phyloP scores from a whole-genome alignment of 495 filamentous ascomycete genomes.

The Podospora tetraspora region DNA sequence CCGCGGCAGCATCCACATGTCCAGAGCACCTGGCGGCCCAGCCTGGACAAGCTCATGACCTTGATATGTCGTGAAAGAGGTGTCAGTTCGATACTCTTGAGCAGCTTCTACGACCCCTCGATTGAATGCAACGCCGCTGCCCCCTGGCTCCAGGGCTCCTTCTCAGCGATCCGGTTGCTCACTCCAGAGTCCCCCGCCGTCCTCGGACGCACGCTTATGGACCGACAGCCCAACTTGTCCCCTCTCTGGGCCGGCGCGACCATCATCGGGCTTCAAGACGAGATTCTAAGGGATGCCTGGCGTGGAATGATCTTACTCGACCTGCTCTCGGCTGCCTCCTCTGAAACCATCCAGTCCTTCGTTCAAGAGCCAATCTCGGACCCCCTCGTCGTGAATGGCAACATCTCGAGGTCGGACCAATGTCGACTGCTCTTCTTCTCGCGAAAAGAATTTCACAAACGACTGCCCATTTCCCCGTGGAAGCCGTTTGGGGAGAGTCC shows the following conservation, averaged over 20 bases:
- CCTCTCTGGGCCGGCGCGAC: constrained; percentile 16
- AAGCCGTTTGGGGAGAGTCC: constrained; percentile 12
- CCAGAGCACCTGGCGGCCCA: too few species aligned
- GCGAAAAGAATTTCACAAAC: constrained; percentile 8
- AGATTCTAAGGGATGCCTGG: constrained; percentile 7
- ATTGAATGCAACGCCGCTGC: constrained; percentile 19
- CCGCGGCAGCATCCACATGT: neutral
- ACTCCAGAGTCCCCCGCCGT: constrained; percentile 2
- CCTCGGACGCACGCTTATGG: constrained; percentile 18
- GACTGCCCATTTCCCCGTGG: constrained; percentile 19
- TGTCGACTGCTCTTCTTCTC: constrained; percentile 18
- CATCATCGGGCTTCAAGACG: constrained; percentile 14
- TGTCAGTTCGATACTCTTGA: constrained; percentile 9
- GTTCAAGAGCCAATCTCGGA: constrained; percentile 15
- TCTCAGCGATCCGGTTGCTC: constrained; percentile 9
- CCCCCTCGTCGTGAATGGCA: constrained; percentile 10
- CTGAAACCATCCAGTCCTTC: constrained; percentile 17
- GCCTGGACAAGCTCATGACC: constrained; percentile 4
- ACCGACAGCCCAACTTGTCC: constrained; percentile 12
- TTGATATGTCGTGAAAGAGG: neutral
- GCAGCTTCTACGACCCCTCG: constrained; percentile 17
- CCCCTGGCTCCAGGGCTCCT: constrained; percentile 19
- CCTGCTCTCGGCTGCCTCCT: constrained; percentile 19
- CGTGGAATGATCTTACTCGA: constrained; percentile 13
- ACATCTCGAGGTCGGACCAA: constrained; percentile 15